Percentiles rank a stretch among this genome's conserved stretches.
These are phyloP conservation scores for Talaromyces sp. DNA, from an alignment of 2,329 filamentous ascomycete genomes.

Conservation along the genomic window DNA sequence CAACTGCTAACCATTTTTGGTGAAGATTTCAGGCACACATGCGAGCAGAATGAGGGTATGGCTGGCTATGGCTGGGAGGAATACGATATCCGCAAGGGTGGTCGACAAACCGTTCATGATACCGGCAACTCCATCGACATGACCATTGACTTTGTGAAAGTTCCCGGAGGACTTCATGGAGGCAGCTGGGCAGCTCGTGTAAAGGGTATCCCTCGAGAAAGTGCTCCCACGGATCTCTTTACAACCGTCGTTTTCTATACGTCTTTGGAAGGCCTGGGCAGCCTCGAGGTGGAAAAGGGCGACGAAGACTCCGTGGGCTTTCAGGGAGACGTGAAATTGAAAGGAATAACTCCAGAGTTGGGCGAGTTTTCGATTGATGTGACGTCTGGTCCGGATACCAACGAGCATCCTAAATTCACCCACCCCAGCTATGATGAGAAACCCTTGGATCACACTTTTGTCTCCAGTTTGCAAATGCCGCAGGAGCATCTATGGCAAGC, in stretches of 20 bases:
- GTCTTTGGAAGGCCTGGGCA: slow-evolving; percentile 69
- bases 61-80: slow-evolving; percentile 97
- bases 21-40: slow-evolving; percentile 80
- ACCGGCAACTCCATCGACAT: slow-evolving; percentile 82
- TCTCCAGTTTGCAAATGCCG: slow-evolving; percentile 64
- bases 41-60: slow-evolving; percentile 92
- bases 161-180: slow-evolving; percentile 76
- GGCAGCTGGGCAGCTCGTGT: slow-evolving; percentile 90
- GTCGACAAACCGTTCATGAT: slow-evolving; percentile 86
- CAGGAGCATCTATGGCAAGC: slow-evolving; percentile 75
- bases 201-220: slow-evolving; percentile 70
- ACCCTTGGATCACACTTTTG: slow-evolving; percentile 69
- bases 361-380: slow-evolving; percentile 76
- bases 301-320: slow-evolving; percentile 42
- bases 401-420: slow-evolving; percentile 47
- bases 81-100: slow-evolving; percentile 84
- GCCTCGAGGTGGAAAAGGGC: slow-evolving; percentile 55
- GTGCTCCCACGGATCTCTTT: slow-evolving; percentile 61
- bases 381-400: slow-evolving; percentile 63
- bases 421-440: slow-evolving; percentile 65
- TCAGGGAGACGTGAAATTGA: slow-evolving; percentile 60
- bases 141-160: slow-evolving; percentile 88
- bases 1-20: neutral
- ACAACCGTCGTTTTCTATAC: slow-evolving; percentile 79
- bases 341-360: slow-evolving; percentile 64